Base-by-base conservation (phyloP, 2,329 filamentous ascomycete genomes). In the Epichloe uncinata region DNA sequence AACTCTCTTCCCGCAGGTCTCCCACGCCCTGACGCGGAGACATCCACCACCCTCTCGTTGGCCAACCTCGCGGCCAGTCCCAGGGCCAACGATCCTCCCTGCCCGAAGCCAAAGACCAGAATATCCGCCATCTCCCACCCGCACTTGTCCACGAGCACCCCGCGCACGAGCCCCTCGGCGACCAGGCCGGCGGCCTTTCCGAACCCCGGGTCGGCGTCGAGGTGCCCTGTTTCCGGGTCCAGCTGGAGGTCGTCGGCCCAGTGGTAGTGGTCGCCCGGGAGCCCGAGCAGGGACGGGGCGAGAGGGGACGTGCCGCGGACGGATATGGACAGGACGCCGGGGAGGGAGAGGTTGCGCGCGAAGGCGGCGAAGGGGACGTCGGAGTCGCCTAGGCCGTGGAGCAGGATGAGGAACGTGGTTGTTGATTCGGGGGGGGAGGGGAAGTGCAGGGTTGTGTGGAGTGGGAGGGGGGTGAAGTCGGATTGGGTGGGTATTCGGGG, bases 311-410 rank as follows among this genome's bases (percentile, higher is more conserved):
- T 81, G 0, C 82, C 89, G 60, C 85, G 84, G 41, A 94, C 71
- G 6, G 86, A 78, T 49, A 95, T 77, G 58, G 81, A 81, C 50
- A 82, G 76, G 48, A 89, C 89, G 60, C 89, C 85, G 0, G 88
- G 87, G 3, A 95, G 78, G 53, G 76, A 73, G 53, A 95, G 68
- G 56, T 79, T 80, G 50, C 73, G 71, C 18, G 82, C 86, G 53
- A 95, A 84, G 42, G 69, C 68, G 52, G 78, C 75, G 64, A 93
- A 94, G 36, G 85, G 73, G 3, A 63, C 60, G 52, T 87, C 77
- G 35, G 77, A 80, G 68, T 95, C 89, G 54, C 89, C 89, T 12
- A 95, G 77, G 55, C 88, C 88, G 66, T 95, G 89, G 51, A 95
- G 79, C 47, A 95, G 77, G 61, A 95, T 69, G 54, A 95, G 79